Percentiles rank a stretch among this genome's conserved stretches.
These are phyloP conservation scores for Xerocomus amazonicus DNA, from an alignment of 1,284 basidiomycete genomes.

Conservation along the genomic window DNA sequence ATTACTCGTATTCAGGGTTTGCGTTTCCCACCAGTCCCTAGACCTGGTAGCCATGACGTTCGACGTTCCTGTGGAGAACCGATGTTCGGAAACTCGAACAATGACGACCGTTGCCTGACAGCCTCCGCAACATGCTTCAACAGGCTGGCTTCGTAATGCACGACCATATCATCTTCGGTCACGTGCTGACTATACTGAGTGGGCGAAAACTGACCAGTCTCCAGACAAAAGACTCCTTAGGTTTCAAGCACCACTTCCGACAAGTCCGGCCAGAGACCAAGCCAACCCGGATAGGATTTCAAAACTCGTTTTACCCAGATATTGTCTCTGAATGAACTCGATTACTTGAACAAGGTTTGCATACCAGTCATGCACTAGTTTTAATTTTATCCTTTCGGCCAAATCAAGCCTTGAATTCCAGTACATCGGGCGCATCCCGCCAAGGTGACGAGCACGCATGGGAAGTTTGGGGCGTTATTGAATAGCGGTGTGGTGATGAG, in stretches of 20 bases:
- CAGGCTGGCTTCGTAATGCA: too few relatives aligned
- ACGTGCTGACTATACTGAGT: background rate
- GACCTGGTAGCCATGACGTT: background rate
- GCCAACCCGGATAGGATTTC: background rate
- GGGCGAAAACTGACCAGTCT: background rate
- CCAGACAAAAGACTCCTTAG: background rate
- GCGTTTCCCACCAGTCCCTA: too few relatives aligned
- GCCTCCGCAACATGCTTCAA: too few relatives aligned
- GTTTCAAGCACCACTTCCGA: background rate
- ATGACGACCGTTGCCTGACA: too few relatives aligned
- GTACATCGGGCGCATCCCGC: slow-evolving; percentile 1
- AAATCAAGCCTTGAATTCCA: background rate
- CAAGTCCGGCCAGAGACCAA: background rate
- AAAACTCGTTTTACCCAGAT: background rate
- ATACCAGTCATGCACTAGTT: background rate
- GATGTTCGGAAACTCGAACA: too few relatives aligned
- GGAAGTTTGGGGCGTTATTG: slow-evolving; percentile 7
- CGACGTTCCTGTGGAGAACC: background rate
- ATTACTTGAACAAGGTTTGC: background rate
- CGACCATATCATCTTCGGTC: background rate
- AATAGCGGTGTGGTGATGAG: slow-evolving; percentile 2
- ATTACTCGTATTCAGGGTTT: too few relatives aligned
- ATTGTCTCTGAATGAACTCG: background rate
- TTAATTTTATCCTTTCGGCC: background rate
- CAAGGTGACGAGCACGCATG: slow-evolving; percentile 1